Evolutionary conservation across 768 basidiomycete species (phyloP).

Genomic region (Dentipellis sp.): DNA sequence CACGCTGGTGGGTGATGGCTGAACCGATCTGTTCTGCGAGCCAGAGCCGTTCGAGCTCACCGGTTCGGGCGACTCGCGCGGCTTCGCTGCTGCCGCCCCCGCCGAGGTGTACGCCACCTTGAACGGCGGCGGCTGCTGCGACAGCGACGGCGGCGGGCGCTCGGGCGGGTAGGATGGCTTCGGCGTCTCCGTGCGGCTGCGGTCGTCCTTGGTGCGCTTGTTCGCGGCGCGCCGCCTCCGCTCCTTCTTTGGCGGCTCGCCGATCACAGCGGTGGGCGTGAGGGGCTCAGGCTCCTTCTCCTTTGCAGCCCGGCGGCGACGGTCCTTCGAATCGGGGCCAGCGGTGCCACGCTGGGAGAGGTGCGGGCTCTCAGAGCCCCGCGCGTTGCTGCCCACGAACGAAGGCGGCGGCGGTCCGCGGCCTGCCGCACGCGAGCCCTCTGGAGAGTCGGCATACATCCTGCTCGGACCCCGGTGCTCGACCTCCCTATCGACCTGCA

Average conservation of each 20-base stretch:
- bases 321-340: constrained; percentile 32
- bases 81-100: constrained; percentile 17
- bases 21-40: constrained; percentile 47
- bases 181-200: constrained; percentile 35
- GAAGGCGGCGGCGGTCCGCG: constrained; percentile 20
- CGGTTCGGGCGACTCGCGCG: constrained; percentile 48
- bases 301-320: constrained; percentile 23
- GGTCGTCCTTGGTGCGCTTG: constrained; percentile 34
- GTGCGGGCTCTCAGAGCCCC: constrained; percentile 52
- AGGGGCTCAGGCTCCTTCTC: constrained; percentile 12
- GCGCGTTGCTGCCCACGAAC: constrained; percentile 24
- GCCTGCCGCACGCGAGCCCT: constrained; percentile 11
- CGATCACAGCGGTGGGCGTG: constrained; percentile 2
- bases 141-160: constrained; percentile 2
- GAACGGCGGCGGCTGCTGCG: constrained; percentile 14
- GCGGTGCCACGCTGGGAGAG: constrained; percentile 21
- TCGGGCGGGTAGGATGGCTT: constrained; percentile 22
- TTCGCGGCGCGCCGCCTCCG: constrained; percentile 37
- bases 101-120: constrained; percentile 17
- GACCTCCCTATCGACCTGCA: constrained; percentile 1
- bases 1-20: constrained; percentile 62
- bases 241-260: constrained; percentile 47
- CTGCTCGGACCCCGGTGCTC: constrained; percentile 23
- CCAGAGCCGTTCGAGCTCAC: constrained; percentile 53
- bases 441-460: constrained; percentile 18